Base-by-base conservation (phyloP, 1,284 basidiomycete species). In the Ustilago hordei region DNA sequence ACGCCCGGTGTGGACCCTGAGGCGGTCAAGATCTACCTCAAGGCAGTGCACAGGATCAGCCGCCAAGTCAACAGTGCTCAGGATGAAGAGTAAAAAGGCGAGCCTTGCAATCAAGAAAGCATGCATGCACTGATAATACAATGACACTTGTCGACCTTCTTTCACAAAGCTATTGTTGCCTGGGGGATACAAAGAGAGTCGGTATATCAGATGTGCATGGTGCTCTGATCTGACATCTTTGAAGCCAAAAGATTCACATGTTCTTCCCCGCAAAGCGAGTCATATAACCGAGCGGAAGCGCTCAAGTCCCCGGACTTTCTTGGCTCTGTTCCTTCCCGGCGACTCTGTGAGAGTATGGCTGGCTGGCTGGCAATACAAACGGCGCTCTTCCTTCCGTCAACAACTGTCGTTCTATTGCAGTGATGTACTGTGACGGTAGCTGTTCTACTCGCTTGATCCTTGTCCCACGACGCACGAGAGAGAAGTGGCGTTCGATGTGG, bases 1-100 rank as follows among this genome's bases (percentile, higher is more conserved):
- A 85, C 84, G n/a, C 84, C 84, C 5, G 82, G 81, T 28, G 84
- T 85, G 3, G 84, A 86, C 74, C 83, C 84, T 8, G 83, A 85
- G 63, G 73, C 81, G n/a, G 67, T 86, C 59, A 73, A 69, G 59
- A 74, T 71, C 38, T 86, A 81, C 71, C 74, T 86, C 52, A 77
- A 81, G 69, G 79, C 81, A 19, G 81, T 86, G 34, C 84, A 84
- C 64, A 72, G 81, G 47, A 70, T 83, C 61, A 78, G 77, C 47
- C 56, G 77, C 9, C 81, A 85, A 47, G 78, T 85, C 61, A 72
- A 71, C 61, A 61, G 75, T 39, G 75, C 75, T 23, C 65, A 52
- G 50, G 68, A 78, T 36, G 75, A 78, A 53, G 75, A 78, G 64
- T 78, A 63, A 47, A 58, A 15, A 9, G 12, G n/a, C 23, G 8